Evolutionary conservation across 345 rosid species (phyloP).

Genomic region (Eutrema japonicum): DNA sequence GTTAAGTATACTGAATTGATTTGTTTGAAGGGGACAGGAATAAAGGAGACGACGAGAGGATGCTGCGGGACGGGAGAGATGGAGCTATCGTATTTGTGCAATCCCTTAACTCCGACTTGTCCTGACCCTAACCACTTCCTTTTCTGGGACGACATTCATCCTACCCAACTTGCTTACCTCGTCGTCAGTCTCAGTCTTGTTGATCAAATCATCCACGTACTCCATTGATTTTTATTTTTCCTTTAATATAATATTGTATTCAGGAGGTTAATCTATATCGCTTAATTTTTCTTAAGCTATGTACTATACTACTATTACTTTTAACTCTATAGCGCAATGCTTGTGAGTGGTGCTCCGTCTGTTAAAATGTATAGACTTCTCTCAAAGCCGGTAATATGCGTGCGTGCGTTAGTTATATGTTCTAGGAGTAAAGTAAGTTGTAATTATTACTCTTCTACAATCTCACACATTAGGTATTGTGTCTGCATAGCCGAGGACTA

Average conservation of each 20-base stretch:
- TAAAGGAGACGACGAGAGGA: conserved; percentile 51
- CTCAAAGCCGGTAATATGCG: no score
- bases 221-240: conserved; percentile 20
- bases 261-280: conserved; percentile 1
- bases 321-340: not conserved
- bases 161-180: conserved; percentile 50
- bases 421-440: not conserved
- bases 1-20: conserved; percentile 8
- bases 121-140: conserved; percentile 43
- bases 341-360: not conserved
- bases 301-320: not conserved
- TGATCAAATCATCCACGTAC: conserved; percentile 30
- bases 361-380: no score
- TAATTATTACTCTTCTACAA: no score
- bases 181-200: conserved; percentile 38
- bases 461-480: not conserved
- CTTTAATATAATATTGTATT: not conserved
- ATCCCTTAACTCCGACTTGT: conserved; percentile 44
- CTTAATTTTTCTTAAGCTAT: not conserved
- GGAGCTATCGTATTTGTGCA: conserved; percentile 51
- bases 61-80: conserved; percentile 55
- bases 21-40: conserved; percentile 39
- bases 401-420: no score
- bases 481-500: not conserved
- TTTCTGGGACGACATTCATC: conserved; percentile 65